Evolutionary conservation across 495 filamentous ascomycete genomes (phyloP).

Genomic region (Daldinia decipiens): DNA sequence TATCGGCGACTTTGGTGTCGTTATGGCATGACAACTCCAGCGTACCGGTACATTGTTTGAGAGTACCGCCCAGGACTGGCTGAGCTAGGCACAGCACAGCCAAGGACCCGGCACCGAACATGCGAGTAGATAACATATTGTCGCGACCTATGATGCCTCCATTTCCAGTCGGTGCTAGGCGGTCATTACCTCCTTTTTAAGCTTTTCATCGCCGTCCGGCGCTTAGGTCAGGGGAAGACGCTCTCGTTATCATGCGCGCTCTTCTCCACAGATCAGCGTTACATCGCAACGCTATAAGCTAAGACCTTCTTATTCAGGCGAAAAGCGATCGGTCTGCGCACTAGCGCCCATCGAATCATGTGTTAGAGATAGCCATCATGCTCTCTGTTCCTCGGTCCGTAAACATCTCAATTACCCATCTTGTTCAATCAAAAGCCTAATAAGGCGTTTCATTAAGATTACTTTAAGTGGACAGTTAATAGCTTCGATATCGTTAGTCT

Average conservation of each 20-base stretch:
- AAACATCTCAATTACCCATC: slow-evolving; percentile 10
- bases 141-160: slow-evolving; percentile 3
- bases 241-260: slow-evolving; percentile 19
- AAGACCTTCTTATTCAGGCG: slow-evolving; percentile 32
- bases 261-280: slow-evolving; percentile 28
- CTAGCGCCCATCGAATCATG: slow-evolving; percentile 28
- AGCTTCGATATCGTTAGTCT: slow-evolving; percentile 8
- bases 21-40: slow-evolving; percentile 50
- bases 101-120: slow-evolving; percentile 21
- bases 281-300: slow-evolving; percentile 9
- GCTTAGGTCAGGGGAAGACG: slow-evolving; percentile 18
- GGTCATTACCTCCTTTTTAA: slow-evolving; percentile 9
- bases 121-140: slow-evolving; percentile 30
- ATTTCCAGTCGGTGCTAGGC: background rate
- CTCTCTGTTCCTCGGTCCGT: slow-evolving; percentile 1
- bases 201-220: slow-evolving; percentile 3
- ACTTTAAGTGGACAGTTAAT: slow-evolving; percentile 15
- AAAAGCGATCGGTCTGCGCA: slow-evolving; percentile 17
- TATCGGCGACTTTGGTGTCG: slow-evolving; percentile 54
- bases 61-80: slow-evolving; percentile 24
- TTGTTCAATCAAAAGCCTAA: slow-evolving; percentile 22
- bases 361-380: slow-evolving; percentile 15
- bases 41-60: slow-evolving; percentile 25
- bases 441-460: slow-evolving; percentile 15
- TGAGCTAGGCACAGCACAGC: slow-evolving; percentile 22